Percentiles rank a stretch among this genome's conserved stretches.
phyloP scores from a whole-genome alignment of 805 yeast species.

The Ogataea henricii region DNA sequence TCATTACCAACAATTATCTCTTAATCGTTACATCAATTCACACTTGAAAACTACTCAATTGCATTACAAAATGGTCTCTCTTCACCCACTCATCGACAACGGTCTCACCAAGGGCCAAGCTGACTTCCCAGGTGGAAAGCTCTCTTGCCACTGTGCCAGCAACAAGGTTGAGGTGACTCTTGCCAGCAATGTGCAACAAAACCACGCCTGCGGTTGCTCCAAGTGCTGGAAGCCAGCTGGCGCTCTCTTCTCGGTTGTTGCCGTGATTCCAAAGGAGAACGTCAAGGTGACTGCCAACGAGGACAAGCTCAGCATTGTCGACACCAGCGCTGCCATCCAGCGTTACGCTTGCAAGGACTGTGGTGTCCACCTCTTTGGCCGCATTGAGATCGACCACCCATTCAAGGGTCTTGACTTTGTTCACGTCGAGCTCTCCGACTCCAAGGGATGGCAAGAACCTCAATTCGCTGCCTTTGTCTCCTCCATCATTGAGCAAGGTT shows the following conservation, averaged over 20 bases:
- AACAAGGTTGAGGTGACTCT: slow-evolving; percentile 13
- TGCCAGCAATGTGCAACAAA: slow-evolving; percentile 13
- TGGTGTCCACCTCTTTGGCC: slow-evolving; percentile 13
- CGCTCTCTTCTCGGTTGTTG: slow-evolving; percentile 12
- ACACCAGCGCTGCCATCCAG: slow-evolving; percentile 12
- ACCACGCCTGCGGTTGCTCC: slow-evolving; percentile 16
- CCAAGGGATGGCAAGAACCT: slow-evolving; percentile 17
- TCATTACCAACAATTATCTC: not conserved
- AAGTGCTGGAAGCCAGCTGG: slow-evolving; percentile 15
- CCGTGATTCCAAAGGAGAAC: slow-evolving; percentile 14
- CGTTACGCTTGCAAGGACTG: slow-evolving; percentile 15
- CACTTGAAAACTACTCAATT: not conserved
- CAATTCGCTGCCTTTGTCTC: slow-evolving; percentile 16
- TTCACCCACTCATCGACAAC: slow-evolving; percentile 13
- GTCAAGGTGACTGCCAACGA: slow-evolving; percentile 13
- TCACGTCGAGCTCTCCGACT: slow-evolving; percentile 12
- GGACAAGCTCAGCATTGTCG: slow-evolving; percentile 10
- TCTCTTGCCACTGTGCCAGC: slow-evolving; percentile 11
- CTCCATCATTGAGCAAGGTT: slow-evolving; percentile 14
- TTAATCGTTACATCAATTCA: not conserved
- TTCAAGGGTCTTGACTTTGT: slow-evolving; percentile 15
- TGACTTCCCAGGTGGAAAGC: slow-evolving; percentile 13
- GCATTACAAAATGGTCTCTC: slow-evolving; percentile 5
- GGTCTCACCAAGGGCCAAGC: slow-evolving; percentile 12
- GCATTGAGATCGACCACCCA: slow-evolving; percentile 13